These are phyloP conservation scores for Tolypocladium pustulatum DNA, from an alignment of 2,329 filamentous ascomycete species.

Conservation along the genomic window DNA sequence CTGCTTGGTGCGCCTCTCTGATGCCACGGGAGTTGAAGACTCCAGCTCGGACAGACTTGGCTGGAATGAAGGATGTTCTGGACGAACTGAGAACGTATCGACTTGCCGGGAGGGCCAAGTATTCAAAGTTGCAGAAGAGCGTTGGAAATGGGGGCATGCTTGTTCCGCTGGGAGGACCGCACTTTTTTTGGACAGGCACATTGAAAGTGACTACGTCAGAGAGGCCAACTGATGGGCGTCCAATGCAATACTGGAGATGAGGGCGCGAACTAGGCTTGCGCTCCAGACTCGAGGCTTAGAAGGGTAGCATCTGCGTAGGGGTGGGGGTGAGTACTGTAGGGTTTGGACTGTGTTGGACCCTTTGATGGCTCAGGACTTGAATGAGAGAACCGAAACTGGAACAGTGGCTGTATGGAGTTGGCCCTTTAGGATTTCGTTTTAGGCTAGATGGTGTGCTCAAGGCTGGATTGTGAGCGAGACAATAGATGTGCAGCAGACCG, in stretches of 20 bases:
- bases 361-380: background rate
- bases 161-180: constrained; percentile 11
- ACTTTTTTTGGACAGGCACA: constrained; percentile 28
- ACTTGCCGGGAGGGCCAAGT: constrained; percentile 17
- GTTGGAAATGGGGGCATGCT: constrained; percentile 3
- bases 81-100: constrained; percentile 30
- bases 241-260: background rate
- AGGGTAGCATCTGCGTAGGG: background rate
- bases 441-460: background rate
- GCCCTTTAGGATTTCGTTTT: too few relatives aligned
- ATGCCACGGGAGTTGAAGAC: constrained; percentile 19
- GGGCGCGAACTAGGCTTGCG: too few relatives aligned
- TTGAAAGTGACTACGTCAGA: constrained; percentile 20
- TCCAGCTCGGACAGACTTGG: constrained; percentile 19
- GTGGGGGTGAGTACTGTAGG: background rate
- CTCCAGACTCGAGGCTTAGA: background rate
- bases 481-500: too few relatives aligned
- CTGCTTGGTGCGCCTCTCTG: constrained; percentile 41
- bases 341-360: background rate
- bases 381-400: background rate
- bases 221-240: background rate
- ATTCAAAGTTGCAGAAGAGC: constrained; percentile 8
- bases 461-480: too few relatives aligned
- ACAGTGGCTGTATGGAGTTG: background rate
- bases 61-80: constrained; percentile 33